Evolutionary conservation across 441 rosid genomes (phyloP), one percentile per base, ranked within the genome.

Genomic region (Iberis amara): DNA sequence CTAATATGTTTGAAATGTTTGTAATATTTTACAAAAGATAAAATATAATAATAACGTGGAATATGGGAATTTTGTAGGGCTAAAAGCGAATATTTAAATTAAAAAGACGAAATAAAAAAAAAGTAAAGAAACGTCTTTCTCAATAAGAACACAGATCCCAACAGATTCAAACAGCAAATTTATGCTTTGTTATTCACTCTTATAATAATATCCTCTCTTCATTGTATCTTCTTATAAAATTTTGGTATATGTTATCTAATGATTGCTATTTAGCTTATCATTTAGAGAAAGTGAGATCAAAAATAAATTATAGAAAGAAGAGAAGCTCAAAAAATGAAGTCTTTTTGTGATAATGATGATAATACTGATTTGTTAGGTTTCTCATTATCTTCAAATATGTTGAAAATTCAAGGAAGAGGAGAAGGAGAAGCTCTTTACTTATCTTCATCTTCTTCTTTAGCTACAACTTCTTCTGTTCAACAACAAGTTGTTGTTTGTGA

Each of bases 71-170:
- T n/a, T n/a, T n/a, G n/a, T n/a, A n/a, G n/a, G n/a, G n/a, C n/a
- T n/a, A n/a, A n/a, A n/a, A n/a, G n/a, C n/a, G n/a, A n/a, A n/a
- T n/a, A n/a, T n/a, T n/a, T n/a, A n/a, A n/a, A n/a, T n/a, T n/a
- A n/a, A n/a, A n/a, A n/a, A n/a, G n/a, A n/a, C n/a, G n/a, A 41
- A 23, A 10, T 0, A 42, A 52, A 44, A 38, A 2, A 54, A 59
- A 66, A 61, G 42, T n/a, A 55, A 54, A 61, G 67, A 66, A 50
- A 67, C 68, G 83, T 82, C 81, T 82, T 85, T 82, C 91, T 85
- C 86, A 72, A 65, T 55, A 49, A 56, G 52, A 61, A 66, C 94
- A 77, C 97, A 80, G 97, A 89, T 89, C 96, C 97, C 95, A 52
- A 86, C 78, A 79, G 76, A 75, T 73, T 79, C 56, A 55, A 55